Percentiles rank a stretch among this genome's conserved stretches.
Evolutionary conservation across 1,139 yeast genomes (phyloP).

Genomic region (Lodderomyces beijingensis): DNA sequence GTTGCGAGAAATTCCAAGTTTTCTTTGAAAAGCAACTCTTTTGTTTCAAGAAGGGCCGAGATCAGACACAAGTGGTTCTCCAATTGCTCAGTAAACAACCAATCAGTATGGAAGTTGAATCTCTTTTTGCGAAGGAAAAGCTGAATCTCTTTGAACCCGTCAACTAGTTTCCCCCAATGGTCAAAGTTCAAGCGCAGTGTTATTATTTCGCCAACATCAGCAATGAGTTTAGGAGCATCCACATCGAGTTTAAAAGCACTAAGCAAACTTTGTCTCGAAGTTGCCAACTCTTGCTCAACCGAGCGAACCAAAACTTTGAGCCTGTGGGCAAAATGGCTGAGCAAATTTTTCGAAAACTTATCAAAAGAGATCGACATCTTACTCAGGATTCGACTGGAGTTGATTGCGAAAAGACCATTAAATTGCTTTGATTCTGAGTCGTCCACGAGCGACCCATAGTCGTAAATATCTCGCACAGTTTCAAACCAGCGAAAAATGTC

Average conservation of each 20-base stretch:
- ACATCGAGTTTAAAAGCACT: constrained; percentile 17
- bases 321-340: constrained; percentile 39
- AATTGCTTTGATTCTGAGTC: constrained; percentile 24
- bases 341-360: constrained; percentile 49
- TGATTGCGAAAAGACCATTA: constrained; percentile 38
- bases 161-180: constrained; percentile 26
- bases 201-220: constrained; percentile 16
- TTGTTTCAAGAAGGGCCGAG: constrained; percentile 32
- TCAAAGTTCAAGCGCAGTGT: constrained; percentile 13
- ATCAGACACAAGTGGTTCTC: constrained; percentile 48
- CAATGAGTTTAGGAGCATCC: constrained; percentile 15
- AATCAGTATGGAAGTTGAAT: constrained; percentile 46
- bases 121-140: constrained; percentile 40
- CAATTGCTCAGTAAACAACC: constrained; percentile 65
- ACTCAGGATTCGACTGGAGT: constrained; percentile 52
- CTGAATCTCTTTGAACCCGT: constrained; percentile 38
- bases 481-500: constrained; percentile 18
- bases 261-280: constrained; percentile 17
- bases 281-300: constrained; percentile 15
- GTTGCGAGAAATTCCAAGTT: constrained; percentile 41
- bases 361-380: constrained; percentile 55
- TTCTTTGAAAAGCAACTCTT: constrained; percentile 34
- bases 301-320: constrained; percentile 17
- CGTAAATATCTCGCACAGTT: constrained; percentile 41
- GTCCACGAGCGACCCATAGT: constrained; percentile 49